A percentile compares a stretch with the other conserved stretches of the same genome.
Conservation (phyloP, 2,329 filamentous ascomycete genomes). For the Blastomyces gilchristii region DNA sequence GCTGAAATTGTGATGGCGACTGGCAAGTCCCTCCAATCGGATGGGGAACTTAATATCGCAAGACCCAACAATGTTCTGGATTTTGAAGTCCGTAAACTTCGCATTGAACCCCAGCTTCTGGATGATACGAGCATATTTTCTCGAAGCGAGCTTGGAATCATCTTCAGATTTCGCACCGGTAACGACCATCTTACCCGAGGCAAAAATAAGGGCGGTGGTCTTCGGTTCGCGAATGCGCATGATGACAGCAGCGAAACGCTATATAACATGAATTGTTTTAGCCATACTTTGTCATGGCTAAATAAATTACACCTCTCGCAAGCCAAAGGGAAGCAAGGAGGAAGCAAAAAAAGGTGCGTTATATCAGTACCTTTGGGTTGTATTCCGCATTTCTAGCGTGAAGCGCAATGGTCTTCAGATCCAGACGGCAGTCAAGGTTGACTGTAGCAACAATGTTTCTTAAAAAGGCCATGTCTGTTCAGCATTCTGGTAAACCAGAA, state of each 20-base stretch:
- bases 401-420: conserved; percentile 96
- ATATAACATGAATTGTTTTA: conserved; percentile 33
- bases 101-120: conserved; percentile 99
- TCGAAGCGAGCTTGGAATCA: conserved; percentile 89
- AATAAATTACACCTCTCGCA: conserved; percentile 6
- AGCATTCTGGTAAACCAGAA: conserved; percentile 40
- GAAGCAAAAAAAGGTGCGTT: conserved; percentile 17
- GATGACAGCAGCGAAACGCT: conserved; percentile 98
- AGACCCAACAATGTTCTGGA: conserved; percentile 97
- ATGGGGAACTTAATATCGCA: conserved; percentile 99
- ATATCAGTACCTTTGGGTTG: conserved; percentile 75
- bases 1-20: conserved; percentile 97
- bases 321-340: neutral
- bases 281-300: conserved; percentile 35
- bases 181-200: conserved; percentile 98
- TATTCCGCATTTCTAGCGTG: conserved; percentile 98
- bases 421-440: conserved; percentile 92
- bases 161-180: conserved; percentile 97
- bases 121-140: conserved; percentile 98
- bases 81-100: conserved; percentile 99
- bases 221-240: conserved; percentile 99
- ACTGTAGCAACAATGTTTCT: conserved; percentile 99
- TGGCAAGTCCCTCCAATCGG: conserved; percentile 87
- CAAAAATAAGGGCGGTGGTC: conserved; percentile 95
- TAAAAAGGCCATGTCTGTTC: conserved; percentile 35